phyloP scores from a whole-genome alignment of 179 eudicot genomes.

The Silene vulgaris region DNA sequence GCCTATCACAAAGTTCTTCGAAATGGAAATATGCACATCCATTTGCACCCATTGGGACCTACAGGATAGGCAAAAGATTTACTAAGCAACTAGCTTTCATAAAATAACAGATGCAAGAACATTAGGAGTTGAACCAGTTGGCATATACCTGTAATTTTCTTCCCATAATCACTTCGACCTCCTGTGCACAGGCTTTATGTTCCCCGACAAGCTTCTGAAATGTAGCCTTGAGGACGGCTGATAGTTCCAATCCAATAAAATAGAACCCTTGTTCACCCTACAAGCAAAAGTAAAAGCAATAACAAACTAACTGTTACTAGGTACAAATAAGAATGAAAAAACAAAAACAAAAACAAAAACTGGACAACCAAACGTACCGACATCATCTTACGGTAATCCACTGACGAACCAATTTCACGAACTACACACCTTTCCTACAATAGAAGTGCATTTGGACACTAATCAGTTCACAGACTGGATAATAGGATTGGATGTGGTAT shows the following conservation, averaged over 20 bases:
- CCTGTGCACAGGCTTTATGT: conserved; percentile 46
- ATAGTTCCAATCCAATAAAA: conserved; percentile 50
- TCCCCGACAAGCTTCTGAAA: conserved; percentile 66
- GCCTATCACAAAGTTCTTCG: conserved; percentile 86
- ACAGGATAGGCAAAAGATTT: conserved; percentile 7
- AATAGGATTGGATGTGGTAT: background rate
- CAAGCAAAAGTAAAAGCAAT: conserved; percentile 18
- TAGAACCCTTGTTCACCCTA: conserved; percentile 87
- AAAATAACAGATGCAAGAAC: background rate
- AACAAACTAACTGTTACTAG: background rate
- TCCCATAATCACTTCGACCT: conserved; percentile 96
- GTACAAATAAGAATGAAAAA: background rate
- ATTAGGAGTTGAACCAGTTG: background rate
- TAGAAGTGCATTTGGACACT: conserved; percentile 3
- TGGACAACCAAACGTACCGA: conserved; percentile 44
- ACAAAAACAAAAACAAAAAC: background rate
- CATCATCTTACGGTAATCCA: conserved; percentile 80
- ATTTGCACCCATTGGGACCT: conserved; percentile 85
- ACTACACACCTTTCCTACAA: conserved; percentile 79
- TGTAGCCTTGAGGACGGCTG: conserved; percentile 51
- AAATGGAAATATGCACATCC: conserved; percentile 93
- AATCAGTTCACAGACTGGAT: background rate
- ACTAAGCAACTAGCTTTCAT: conserved; percentile 9
- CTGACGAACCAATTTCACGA: conserved; percentile 83
- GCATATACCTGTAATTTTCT: conserved; percentile 62